A percentile compares a stretch with the other conserved stretches of the same genome.
Conservation (phyloP, 129 eudicot species). For the Apium graveolens region DNA sequence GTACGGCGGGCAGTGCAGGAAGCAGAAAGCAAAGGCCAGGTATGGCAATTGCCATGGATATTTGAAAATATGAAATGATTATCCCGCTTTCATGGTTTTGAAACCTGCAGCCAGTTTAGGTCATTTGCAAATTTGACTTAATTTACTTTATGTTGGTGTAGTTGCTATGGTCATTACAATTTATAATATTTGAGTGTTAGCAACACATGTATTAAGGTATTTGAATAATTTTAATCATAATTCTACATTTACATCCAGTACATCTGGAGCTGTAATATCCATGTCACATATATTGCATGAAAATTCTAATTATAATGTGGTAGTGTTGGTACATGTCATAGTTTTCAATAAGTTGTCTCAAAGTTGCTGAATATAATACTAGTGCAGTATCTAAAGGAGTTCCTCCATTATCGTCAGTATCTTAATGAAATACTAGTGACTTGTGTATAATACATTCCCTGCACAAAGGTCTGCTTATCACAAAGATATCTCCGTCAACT, state of each 20-base stretch:
- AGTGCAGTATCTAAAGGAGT: background rate
- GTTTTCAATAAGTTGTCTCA: background rate
- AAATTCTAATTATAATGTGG: background rate
- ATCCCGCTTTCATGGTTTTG: background rate
- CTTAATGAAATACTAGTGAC: background rate
- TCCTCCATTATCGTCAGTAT: background rate
- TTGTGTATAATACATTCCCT: background rate
- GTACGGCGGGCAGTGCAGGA: constrained; percentile 35
- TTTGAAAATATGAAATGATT: background rate
- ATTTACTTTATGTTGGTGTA: background rate
- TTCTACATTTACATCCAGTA: background rate
- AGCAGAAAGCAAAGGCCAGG: constrained; percentile 15
- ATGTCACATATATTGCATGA: background rate
- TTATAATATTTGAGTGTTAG: background rate
- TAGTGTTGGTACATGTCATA: background rate
- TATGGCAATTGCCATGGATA: background rate
- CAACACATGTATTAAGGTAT: background rate
- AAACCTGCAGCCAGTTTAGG: background rate
- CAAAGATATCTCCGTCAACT: background rate
- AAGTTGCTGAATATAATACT: background rate
- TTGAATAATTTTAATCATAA: background rate
- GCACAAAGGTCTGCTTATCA: background rate
- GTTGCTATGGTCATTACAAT: background rate
- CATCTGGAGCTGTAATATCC: background rate
- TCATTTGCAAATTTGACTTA: background rate